Base-by-base conservation (phyloP, 495 filamentous ascomycete genomes). In the Cercophora samala region DNA sequence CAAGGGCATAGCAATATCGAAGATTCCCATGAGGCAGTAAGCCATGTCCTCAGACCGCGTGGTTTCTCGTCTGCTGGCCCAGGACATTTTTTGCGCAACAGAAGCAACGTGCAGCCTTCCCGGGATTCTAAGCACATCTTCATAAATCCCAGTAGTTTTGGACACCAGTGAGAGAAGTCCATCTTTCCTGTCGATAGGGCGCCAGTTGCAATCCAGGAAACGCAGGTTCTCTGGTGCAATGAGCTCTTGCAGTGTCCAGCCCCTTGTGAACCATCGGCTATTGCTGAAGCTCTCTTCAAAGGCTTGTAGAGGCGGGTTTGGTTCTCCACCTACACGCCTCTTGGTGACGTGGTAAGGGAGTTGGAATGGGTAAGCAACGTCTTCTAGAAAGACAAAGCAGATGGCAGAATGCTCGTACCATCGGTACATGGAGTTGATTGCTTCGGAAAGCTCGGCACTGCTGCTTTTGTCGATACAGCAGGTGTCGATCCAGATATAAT, bases 391-490 rank as follows among this genome's bases (percentile, higher is more conserved):
- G 9, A 13, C 37, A 46, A 13, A 46, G 15, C 37, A 46, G 6
- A 11, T 11, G 37, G 9, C 37, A 2, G 37, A 46, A 17, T 17
- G 8, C 11, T 46, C 1, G 37, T 46, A 46, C 37, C 37, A 46
- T 9, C 15, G 8, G 37, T 46, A 46, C 37, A 46, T 46, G 37
- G 37, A 46, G 37, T 46, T 46, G 8, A 17, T 46, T 3, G 37
- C 37, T 46, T 82, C 80, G 5, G 66, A 70, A 0, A 82, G 74
- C 60, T 83, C 80, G 0, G 75, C 75, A 4, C 74, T 79, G 63
- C 74, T 78, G n/a, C 58, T 64, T 64, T 83, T 83, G 69, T 83
- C 73, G 65, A 80, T 81, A 53, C 79, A 81, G 37, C 73, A 74
- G 42, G 78, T 80, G 55, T 80, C 78, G 46, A 72, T 72, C 77